Conservation (phyloP, 176 grass and related monocot genomes). For the Elymus sibiricus region DNA sequence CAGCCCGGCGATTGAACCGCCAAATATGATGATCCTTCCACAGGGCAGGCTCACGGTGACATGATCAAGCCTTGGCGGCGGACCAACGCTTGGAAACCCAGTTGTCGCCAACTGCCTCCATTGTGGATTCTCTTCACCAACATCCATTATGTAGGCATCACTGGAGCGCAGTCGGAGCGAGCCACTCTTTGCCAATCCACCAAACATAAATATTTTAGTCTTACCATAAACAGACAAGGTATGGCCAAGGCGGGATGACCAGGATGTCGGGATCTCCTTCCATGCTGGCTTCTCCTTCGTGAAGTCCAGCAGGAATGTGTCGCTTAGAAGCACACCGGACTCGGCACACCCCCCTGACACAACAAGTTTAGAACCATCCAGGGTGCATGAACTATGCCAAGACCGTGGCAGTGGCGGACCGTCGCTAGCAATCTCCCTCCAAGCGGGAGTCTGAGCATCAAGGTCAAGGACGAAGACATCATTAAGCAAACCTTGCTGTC, state of each 20-base stretch:
- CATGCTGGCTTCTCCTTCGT: conserved; percentile 80
- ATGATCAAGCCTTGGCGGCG: conserved; percentile 86
- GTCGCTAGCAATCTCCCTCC: conserved; percentile 70
- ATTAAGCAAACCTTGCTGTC: conserved; percentile 74
- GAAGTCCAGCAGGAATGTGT: conserved; percentile 83
- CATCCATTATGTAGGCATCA: conserved; percentile 67
- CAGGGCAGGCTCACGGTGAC: conserved; percentile 80
- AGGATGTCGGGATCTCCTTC: conserved; percentile 72
- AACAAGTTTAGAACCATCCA: conserved; percentile 89
- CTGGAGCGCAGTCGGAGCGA: conserved; percentile 68
- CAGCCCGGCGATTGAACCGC: conserved; percentile 77
- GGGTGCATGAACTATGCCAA: conserved; percentile 97
- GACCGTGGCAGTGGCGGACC: conserved; percentile 71
- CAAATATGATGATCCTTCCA: conserved; percentile 87
- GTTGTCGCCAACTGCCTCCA: conserved; percentile 70
- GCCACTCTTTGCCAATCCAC: conserved; percentile 84
- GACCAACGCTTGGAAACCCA: conserved; percentile 43
- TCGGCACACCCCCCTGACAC: conserved; percentile 87
- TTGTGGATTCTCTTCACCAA: conserved; percentile 64
- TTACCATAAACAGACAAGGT: conserved; percentile 69
- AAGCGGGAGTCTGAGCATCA: conserved; percentile 82
- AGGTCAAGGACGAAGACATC: conserved; percentile 92
- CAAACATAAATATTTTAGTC: conserved; percentile 92
- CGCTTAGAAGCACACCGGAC: conserved; percentile 80
- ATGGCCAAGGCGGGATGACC: conserved; percentile 77